phyloP scores from a whole-genome alignment of 163 green algal species.

The Prototheca stagnorum region DNA sequence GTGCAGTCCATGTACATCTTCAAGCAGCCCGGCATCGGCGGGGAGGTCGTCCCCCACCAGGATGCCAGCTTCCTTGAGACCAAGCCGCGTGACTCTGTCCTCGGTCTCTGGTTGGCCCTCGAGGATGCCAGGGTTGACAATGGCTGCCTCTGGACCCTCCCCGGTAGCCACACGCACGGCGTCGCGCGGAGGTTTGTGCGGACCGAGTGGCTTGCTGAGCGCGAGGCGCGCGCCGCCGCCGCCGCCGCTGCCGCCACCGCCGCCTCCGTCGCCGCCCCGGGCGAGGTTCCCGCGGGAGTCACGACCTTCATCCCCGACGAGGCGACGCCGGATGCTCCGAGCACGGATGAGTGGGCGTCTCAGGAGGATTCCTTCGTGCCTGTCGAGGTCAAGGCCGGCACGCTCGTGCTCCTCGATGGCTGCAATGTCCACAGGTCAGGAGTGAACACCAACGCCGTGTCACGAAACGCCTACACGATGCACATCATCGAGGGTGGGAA shows the following conservation, averaged over 20 bases:
- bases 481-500: slow-evolving; percentile 59
- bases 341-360: too few species aligned
- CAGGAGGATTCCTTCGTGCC: too few species aligned
- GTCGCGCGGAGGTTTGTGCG: slow-evolving; percentile 30
- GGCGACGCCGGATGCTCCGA: too few species aligned
- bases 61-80: slow-evolving; percentile 87
- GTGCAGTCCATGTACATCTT: slow-evolving; percentile 92
- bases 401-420: slow-evolving; percentile 83
- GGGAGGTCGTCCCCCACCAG: slow-evolving; percentile 78
- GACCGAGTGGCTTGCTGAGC: too few species aligned
- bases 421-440: slow-evolving; percentile 59
- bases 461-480: slow-evolving; percentile 67
- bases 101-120: slow-evolving; percentile 88
- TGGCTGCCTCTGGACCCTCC: slow-evolving; percentile 39
- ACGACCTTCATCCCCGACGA: too few species aligned
- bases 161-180: slow-evolving; percentile 24
- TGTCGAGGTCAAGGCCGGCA: slow-evolving; percentile 58
- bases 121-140: slow-evolving; percentile 77
- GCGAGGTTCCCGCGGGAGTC: too few species aligned
- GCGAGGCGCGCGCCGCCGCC: too few species aligned
- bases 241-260: too few species aligned
- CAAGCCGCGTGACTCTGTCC: slow-evolving; percentile 51
- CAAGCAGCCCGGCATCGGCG: slow-evolving; percentile 68
- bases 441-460: slow-evolving; percentile 56
- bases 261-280: too few species aligned